phyloP scores from a whole-genome alignment of 2,329 filamentous ascomycete genomes.

The Paracamarosporium sp. region DNA sequence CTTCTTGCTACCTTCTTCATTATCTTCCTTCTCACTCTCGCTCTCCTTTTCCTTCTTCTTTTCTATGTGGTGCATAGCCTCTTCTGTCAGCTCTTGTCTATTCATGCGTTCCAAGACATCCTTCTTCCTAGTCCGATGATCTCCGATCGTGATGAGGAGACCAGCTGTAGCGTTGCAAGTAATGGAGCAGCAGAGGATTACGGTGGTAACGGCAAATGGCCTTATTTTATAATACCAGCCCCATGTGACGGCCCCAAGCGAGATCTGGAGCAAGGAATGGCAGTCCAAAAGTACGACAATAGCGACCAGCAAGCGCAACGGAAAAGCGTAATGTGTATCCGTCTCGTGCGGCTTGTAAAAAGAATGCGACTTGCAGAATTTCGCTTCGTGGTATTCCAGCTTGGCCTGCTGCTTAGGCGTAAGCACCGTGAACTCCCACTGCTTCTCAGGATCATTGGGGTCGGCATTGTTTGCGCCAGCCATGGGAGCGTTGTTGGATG shows the following conservation, averaged over 20 bases:
- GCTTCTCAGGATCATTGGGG: slow-evolving; percentile 42
- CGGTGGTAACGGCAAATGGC: slow-evolving; percentile 75
- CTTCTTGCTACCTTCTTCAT: slow-evolving; percentile 18
- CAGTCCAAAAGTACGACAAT: slow-evolving; percentile 81
- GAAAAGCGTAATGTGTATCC: slow-evolving; percentile 80
- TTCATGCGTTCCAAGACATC: slow-evolving; percentile 80
- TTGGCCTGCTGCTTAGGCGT: slow-evolving; percentile 69
- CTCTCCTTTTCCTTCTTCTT: slow-evolving; percentile 51
- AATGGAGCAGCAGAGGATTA: slow-evolving; percentile 81
- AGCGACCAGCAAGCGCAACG: slow-evolving; percentile 74
- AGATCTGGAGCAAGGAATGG: slow-evolving; percentile 81
- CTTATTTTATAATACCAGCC: slow-evolving; percentile 74
- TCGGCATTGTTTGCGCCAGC: slow-evolving; percentile 46
- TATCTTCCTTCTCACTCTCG: slow-evolving; percentile 46
- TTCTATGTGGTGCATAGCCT: slow-evolving; percentile 65
- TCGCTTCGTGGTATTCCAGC: slow-evolving; percentile 78
- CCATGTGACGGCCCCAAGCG: slow-evolving; percentile 80
- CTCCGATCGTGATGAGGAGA: slow-evolving; percentile 77
- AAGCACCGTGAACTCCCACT: slow-evolving; percentile 66
- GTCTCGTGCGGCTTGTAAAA: slow-evolving; percentile 93
- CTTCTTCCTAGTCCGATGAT: slow-evolving; percentile 81
- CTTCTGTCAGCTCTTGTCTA: slow-evolving; percentile 74
- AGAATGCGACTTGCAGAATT: slow-evolving; percentile 82
- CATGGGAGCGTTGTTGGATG: slow-evolving; percentile 53
- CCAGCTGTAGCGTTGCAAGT: slow-evolving; percentile 79